Evolutionary conservation across 2,329 filamentous ascomycete species (phyloP), one percentile per base, ranked within the genome.

Genomic region (Penicillium hesseltinei): DNA sequence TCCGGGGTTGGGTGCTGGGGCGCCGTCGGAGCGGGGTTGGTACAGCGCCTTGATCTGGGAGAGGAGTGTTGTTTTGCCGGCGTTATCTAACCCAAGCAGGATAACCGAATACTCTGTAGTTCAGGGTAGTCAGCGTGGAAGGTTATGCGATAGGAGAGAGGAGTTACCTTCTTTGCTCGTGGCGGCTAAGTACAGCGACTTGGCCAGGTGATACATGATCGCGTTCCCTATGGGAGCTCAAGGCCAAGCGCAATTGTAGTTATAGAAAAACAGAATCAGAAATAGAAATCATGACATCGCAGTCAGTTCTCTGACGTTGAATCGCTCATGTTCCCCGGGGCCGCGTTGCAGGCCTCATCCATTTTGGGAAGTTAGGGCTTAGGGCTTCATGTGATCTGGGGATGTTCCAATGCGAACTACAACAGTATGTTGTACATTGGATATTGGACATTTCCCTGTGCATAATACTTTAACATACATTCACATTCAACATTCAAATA

Each of bases 11-110:
- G 84, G 70, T 25, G 73, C 52, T 80, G 74, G 62, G 65, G 76
- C 66, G 53, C 73, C 73, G 46, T 76, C 74, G 23, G 73, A 57
- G 52, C 72, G 72, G 21, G 75, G 74, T 47, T 76, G 74, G 82
- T 91, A 96, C 71, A 95, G 83, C 54, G 91, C 85, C 78, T 96
- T 97, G 76, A 97, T 91, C 76, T 97, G 92, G 73, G 95, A 91
- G 77, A 97, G 92, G 72, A 97, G 92, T 27, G 94, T 97, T 40
- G 94, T 97, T 82, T 97, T 97, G 76, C 94, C 94, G 60, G 94
- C 94, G 74, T 97, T 97, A 81, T 97, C 94, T 71, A 97, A 90
- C 62, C 94, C 94, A 69, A 97, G 90, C 66, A 97, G 88, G 71
- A 97, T 91, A 70, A 97, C 91, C 23, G 93, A 97, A 82, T 97